Conservation (phyloP, 2,329 filamentous ascomycete genomes). For the Chaetothyriales sp. region DNA sequence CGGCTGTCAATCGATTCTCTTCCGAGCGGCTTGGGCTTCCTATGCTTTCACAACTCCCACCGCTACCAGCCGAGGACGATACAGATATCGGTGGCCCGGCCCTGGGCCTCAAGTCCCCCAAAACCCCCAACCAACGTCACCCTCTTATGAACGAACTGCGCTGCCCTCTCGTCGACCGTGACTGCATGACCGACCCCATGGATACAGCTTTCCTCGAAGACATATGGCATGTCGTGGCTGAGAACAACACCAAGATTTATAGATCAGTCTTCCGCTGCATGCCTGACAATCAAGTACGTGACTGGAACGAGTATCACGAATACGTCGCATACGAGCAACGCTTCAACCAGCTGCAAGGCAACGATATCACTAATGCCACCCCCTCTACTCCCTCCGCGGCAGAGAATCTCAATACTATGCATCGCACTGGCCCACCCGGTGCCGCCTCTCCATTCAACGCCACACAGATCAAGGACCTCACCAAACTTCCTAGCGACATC, state of each 20-base stretch:
- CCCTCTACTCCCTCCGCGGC: neutral
- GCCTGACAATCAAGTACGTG: constrained; percentile 87
- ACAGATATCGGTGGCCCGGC: constrained; percentile 68
- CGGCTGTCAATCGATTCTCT: constrained; percentile 44
- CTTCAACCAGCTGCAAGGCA: constrained; percentile 56
- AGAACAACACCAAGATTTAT: constrained; percentile 92
- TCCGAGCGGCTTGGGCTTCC: constrained; percentile 57
- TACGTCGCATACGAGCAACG: constrained; percentile 63
- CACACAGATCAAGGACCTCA: constrained; percentile 31
- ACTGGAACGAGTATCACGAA: constrained; percentile 86
- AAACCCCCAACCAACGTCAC: constrained; percentile 34
- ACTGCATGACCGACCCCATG: constrained; percentile 90
- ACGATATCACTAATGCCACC: constrained; percentile 21
- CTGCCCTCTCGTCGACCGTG: constrained; percentile 61
- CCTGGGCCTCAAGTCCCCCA: constrained; percentile 41
- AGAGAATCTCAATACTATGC: constrained; percentile 31
- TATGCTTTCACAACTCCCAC: constrained; percentile 54
- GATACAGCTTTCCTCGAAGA: constrained; percentile 71
- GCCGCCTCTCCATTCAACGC: neutral
- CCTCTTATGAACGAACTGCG: constrained; percentile 52
- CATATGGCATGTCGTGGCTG: constrained; percentile 72
- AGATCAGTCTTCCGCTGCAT: constrained; percentile 90
- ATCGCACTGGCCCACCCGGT: constrained; percentile 25
- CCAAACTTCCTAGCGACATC: constrained; percentile 19
- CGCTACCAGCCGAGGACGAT: constrained; percentile 58